A percentile compares a stretch with the other conserved stretches of the same genome.
Conservation (phyloP, 2,329 filamentous ascomycete genomes). For the Bipolaris victoriae region DNA sequence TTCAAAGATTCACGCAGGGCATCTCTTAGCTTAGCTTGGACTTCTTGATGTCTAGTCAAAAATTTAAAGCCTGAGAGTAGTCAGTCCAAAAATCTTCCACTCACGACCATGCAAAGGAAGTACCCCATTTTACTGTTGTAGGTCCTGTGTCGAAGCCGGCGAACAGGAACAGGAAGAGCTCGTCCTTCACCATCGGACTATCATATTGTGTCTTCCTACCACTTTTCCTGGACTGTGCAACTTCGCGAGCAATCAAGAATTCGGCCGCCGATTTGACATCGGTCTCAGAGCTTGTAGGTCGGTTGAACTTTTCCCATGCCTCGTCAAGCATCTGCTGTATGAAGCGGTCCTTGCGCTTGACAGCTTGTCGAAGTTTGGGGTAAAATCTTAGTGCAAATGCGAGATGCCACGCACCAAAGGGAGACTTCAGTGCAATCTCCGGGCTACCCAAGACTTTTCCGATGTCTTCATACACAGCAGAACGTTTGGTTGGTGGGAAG, state of each 20-base stretch:
- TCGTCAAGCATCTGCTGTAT: background rate
- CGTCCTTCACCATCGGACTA: background rate
- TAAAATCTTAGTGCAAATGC: background rate
- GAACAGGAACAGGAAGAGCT: background rate
- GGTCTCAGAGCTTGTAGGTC: background rate
- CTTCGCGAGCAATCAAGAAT: background rate
- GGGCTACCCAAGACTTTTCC: background rate
- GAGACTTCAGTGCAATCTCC: background rate
- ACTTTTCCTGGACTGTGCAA: background rate
- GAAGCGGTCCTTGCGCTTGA: background rate
- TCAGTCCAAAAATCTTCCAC: background rate
- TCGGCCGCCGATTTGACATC: background rate
- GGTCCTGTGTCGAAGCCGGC: background rate
- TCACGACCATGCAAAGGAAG: background rate
- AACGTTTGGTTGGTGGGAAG: background rate
- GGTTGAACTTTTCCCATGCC: background rate
- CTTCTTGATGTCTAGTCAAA: background rate
- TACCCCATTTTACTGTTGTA: background rate
- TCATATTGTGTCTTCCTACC: background rate
- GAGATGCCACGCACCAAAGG: background rate
- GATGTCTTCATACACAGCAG: background rate
- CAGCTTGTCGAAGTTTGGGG: background rate
- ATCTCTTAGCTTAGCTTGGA: background rate
- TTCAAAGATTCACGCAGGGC: background rate
- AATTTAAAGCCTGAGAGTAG: background rate